Evolutionary conservation across 768 basidiomycete genomes (phyloP), one percentile per base, ranked within the genome.

Genomic region (Neoboletus magnificus): DNA sequence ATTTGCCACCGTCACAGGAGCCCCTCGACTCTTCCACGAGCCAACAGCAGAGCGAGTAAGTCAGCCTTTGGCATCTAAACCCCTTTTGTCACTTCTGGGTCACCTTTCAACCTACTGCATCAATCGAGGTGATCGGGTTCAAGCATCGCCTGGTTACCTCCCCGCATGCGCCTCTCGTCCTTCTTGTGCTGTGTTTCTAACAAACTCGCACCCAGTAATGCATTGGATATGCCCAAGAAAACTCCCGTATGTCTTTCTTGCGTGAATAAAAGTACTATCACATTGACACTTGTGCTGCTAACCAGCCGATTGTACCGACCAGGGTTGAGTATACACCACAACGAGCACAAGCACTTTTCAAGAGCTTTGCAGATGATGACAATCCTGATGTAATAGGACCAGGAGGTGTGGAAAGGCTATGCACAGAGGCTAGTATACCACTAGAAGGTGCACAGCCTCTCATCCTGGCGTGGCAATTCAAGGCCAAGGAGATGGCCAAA

Each of bases 381-480:
- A 65, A 73, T 44, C 56, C 66, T 13, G 62, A 68, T 35, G 73
- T 80, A 42, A 91, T 93, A 62, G 86, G 84, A 1, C 80, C 87
- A 1, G 88, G 84, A 55, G 89, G 89, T 2, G 83, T 92, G 58
- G 84, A 86, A 69, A 76, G 72, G 50, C 71, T 94, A 29, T 93
- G 87, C 71, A 77, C 60, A 25, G 87, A 91, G 58, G 82, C 85
- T 13, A 73, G 80, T n/a, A 79, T 92, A 44, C 76, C 87, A 0
- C 73, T 93, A 69, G 90, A 92, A 20, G 87, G 89, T 30, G 76
- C 85, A 7, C 71, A 82, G 58, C 87, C 89, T 20, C 75, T 93
- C 50, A 76, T 92, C 18, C 74, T 92, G 15, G 82, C 88, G 23
- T 93, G 91, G 91, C 85, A 87, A 62, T 69, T 89, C 53, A 75